Percentiles rank a stretch among this genome's conserved stretches.
phyloP scores from a whole-genome alignment of 352 stramenopile genomes.

The Phytophthora capsici region DNA sequence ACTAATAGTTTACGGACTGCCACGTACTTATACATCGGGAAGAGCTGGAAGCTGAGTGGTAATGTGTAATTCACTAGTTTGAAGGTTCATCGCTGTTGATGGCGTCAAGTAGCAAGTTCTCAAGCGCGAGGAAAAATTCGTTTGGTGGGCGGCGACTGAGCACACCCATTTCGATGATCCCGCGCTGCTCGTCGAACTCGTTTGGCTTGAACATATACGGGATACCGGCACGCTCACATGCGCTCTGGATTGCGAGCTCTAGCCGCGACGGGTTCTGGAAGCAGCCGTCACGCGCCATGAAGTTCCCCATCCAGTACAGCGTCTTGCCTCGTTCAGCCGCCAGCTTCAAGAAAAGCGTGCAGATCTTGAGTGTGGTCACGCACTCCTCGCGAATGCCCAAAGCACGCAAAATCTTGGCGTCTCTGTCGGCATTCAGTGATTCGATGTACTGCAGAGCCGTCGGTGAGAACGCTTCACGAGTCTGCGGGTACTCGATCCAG shows the following conservation, averaged over 20 bases:
- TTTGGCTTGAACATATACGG: slow-evolving; percentile 64
- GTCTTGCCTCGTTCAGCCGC: slow-evolving; percentile 52
- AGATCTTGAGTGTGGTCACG: slow-evolving; percentile 77
- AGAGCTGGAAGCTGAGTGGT: too few relatives aligned
- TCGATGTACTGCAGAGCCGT: slow-evolving; percentile 59
- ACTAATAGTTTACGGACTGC: slow-evolving; percentile 21
- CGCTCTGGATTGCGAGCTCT: slow-evolving; percentile 53
- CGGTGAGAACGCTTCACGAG: slow-evolving; percentile 59
- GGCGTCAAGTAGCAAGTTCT: slow-evolving; percentile 37
- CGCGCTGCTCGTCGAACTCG: slow-evolving; percentile 68
- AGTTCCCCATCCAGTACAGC: slow-evolving; percentile 73
- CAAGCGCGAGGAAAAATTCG: slow-evolving; percentile 63
- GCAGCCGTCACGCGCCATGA: slow-evolving; percentile 71
- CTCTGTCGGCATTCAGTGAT: slow-evolving; percentile 52
- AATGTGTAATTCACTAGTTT: background rate
- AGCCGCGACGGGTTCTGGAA: slow-evolving; percentile 71
- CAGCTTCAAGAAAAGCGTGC: slow-evolving; percentile 72
- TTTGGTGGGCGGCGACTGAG: slow-evolving; percentile 72
- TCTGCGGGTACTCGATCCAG: slow-evolving; percentile 83
- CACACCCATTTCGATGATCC: slow-evolving; percentile 52
- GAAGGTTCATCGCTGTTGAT: slow-evolving; percentile 26
- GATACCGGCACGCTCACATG: slow-evolving; percentile 51
- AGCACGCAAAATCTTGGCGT: slow-evolving; percentile 54
- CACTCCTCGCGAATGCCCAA: slow-evolving; percentile 80
- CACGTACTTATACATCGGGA: slow-evolving; percentile 6